A percentile compares a stretch with the other conserved stretches of the same genome.
Evolutionary conservation across 306 rosid species (phyloP).

Genomic region (Cucumis cinereus): DNA sequence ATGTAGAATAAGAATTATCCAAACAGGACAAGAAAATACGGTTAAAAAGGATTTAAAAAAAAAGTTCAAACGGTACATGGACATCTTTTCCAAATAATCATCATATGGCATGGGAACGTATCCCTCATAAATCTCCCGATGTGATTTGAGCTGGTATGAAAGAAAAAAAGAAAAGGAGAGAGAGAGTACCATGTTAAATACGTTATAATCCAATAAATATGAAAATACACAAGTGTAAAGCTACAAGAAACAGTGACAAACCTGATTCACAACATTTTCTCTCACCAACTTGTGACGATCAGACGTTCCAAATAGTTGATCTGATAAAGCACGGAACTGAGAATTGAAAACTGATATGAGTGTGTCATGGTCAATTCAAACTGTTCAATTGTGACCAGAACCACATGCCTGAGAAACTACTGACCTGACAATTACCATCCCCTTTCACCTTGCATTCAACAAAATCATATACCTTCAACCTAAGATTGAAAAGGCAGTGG

Average conservation of each 20-base stretch:
- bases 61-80: slow-evolving; percentile 27
- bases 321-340: slow-evolving; percentile 84
- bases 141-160: slow-evolving; percentile 49
- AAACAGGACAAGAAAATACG: background rate
- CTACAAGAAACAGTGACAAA: slow-evolving; percentile 15
- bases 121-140: slow-evolving; percentile 64
- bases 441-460: slow-evolving; percentile 57
- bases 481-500: slow-evolving; percentile 14
- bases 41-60: background rate
- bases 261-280: slow-evolving; percentile 60
- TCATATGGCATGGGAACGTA: slow-evolving; percentile 79
- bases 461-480: slow-evolving; percentile 58
- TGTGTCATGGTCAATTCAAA: background rate
- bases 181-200: slow-evolving; percentile 20
- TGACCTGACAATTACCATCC: slow-evolving; percentile 93
- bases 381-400: background rate
- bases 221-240: slow-evolving; percentile 1
- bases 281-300: slow-evolving; percentile 56
- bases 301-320: slow-evolving; percentile 53
- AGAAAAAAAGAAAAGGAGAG: background rate
- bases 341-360: background rate
- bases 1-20: background rate
- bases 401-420: slow-evolving; percentile 7
- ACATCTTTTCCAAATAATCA: slow-evolving; percentile 71
- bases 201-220: background rate